Evolutionary conservation across 2,329 filamentous ascomycete species (phyloP).

Genomic region (Coleophoma eucalyptorum): DNA sequence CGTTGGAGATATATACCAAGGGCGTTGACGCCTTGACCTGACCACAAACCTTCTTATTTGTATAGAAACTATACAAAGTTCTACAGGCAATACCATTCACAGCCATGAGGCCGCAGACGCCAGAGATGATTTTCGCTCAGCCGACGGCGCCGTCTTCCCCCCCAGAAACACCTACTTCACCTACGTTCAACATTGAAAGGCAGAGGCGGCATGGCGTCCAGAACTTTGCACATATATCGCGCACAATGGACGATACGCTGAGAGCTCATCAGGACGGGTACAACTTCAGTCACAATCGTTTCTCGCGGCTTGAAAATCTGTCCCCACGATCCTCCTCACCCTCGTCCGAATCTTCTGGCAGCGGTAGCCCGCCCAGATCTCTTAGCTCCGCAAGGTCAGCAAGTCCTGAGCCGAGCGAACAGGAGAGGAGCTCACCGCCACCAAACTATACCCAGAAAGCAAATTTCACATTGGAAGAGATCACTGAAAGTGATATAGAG

Average conservation of each 20-base stretch:
- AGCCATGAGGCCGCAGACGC: slow-evolving; percentile 37
- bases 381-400: slow-evolving; percentile 13
- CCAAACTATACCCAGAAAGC: slow-evolving; percentile 14
- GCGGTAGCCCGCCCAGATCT: slow-evolving; percentile 22
- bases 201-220: slow-evolving; percentile 20
- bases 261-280: slow-evolving; percentile 31
- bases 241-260: slow-evolving; percentile 34
- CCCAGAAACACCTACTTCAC: slow-evolving; percentile 41
- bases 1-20: slow-evolving; percentile 27
- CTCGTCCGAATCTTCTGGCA: slow-evolving; percentile 17
- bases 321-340: slow-evolving; percentile 36
- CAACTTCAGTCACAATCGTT: slow-evolving; percentile 29
- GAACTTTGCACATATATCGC: slow-evolving; percentile 20
- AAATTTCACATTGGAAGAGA: slow-evolving; percentile 27
- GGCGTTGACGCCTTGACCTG: slow-evolving; percentile 26
- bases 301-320: slow-evolving; percentile 29
- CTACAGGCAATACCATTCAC: slow-evolving; percentile 8
- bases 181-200: slow-evolving; percentile 26
- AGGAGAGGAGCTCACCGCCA: background rate
- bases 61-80: slow-evolving; percentile 2
- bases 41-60: slow-evolving; percentile 4
- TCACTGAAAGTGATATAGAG: slow-evolving; percentile 22
- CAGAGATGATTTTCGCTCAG: slow-evolving; percentile 33
- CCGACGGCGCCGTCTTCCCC: slow-evolving; percentile 41
- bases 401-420: background rate